A percentile compares a stretch with the other conserved stretches of the same genome.
Evolutionary conservation across 1,284 basidiomycete species (phyloP).

Genomic region (Ceratobasidium sp.): DNA sequence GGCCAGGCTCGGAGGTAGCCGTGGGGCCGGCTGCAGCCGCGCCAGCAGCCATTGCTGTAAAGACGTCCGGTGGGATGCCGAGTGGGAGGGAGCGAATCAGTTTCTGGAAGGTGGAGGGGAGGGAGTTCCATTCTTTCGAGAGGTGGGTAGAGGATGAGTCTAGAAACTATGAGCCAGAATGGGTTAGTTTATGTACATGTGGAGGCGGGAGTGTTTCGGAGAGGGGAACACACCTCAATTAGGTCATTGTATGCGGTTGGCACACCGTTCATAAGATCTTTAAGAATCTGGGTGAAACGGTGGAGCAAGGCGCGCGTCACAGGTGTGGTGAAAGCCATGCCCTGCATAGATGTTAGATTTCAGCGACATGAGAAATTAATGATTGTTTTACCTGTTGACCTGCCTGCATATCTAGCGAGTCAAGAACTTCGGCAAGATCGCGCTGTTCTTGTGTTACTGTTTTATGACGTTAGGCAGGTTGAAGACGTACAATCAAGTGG

Average conservation of each 20-base stretch:
- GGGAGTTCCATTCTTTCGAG: conserved; percentile 36
- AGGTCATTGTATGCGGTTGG: conserved; percentile 44
- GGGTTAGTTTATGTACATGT: neutral
- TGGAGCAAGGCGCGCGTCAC: conserved; percentile 27
- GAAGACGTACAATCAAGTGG: neutral
- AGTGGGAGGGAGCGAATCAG: conserved; percentile 37
- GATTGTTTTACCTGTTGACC: conserved; percentile 20
- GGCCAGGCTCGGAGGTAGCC: neutral
- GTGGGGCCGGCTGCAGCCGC: conserved; percentile 20
- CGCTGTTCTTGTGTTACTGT: conserved; percentile 37
- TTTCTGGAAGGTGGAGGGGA: conserved; percentile 40
- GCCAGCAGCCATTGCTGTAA: conserved; percentile 38
- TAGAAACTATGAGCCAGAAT: conserved; percentile 25
- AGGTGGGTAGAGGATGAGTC: conserved; percentile 34
- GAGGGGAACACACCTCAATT: conserved; percentile 10
- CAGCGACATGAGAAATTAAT: neutral
- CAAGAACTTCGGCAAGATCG: conserved; percentile 37
- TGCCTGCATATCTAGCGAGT: conserved; percentile 39
- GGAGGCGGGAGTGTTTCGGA: neutral
- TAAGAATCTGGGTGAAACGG: conserved; percentile 35
- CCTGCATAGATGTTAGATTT: neutral
- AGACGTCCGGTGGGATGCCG: conserved; percentile 34
- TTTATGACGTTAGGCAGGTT: neutral
- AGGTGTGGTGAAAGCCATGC: conserved; percentile 34
- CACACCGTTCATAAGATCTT: conserved; percentile 38